Conservation (phyloP, 768 basidiomycete genomes). For the Solioccasus polychromus region DNA sequence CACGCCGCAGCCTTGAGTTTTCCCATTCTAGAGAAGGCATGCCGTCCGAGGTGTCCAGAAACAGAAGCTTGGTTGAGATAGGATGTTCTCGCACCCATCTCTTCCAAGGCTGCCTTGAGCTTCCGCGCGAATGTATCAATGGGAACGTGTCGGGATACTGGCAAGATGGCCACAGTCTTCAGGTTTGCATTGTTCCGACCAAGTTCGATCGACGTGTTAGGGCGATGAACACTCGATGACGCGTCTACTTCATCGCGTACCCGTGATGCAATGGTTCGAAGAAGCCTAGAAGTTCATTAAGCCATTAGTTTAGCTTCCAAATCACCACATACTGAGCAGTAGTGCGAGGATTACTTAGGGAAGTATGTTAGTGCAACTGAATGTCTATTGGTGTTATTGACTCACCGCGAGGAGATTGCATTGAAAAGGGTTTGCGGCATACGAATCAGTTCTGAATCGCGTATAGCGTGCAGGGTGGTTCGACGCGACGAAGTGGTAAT, state of each 20-base stretch:
- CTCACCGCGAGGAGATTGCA: constrained; percentile 84
- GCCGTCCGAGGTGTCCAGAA: constrained; percentile 86
- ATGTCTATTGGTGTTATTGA: not conserved
- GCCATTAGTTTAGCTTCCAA: not conserved
- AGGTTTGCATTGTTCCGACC: constrained; percentile 82
- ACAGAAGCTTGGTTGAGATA: constrained; percentile 94
- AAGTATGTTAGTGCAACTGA: not conserved
- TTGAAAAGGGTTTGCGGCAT: constrained; percentile 99
- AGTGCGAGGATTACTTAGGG: constrained; percentile 71
- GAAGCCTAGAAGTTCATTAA: constrained; percentile 44
- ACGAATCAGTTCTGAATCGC: constrained; percentile 93
- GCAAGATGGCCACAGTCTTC: constrained; percentile 92
- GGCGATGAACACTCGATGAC: constrained; percentile 47
- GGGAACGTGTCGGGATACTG: constrained; percentile 83
- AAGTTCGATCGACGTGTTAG: constrained; percentile 54
- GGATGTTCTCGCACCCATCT: constrained; percentile 89
- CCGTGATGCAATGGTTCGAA: constrained; percentile 89
- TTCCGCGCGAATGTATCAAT: constrained; percentile 88
- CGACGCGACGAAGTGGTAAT: constrained; percentile 87
- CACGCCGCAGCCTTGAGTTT: constrained; percentile 91
- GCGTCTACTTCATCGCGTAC: constrained; percentile 81
- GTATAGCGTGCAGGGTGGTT: constrained; percentile 94
- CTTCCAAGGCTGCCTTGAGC: constrained; percentile 82
- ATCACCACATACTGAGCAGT: constrained; percentile 65
- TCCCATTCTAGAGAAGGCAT: constrained; percentile 95